Conservation (phyloP, 2,329 filamentous ascomycete genomes). For the Fusarium cyanostomum region DNA sequence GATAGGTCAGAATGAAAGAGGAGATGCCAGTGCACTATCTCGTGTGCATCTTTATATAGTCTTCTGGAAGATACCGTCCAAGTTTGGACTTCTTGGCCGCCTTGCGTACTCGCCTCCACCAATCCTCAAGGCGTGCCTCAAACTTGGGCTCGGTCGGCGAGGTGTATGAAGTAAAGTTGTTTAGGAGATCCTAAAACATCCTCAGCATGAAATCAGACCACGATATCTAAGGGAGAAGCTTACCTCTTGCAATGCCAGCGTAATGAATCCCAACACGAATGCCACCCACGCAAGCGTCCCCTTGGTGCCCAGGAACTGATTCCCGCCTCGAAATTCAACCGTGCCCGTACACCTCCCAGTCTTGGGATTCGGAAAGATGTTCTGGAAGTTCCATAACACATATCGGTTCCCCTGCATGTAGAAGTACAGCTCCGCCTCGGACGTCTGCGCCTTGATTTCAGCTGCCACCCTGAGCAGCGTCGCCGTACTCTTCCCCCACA, state of each 20-base stretch:
- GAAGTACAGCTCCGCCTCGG: conserved; percentile 46
- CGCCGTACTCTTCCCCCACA: conserved; percentile 41
- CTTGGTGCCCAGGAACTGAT: conserved; percentile 51
- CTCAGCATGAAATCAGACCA: conserved; percentile 6
- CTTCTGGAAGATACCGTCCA: conserved; percentile 47
- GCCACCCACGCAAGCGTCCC: conserved; percentile 52
- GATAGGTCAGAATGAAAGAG: not conserved
- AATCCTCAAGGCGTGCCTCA: conserved; percentile 43
- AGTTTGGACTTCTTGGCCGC: conserved; percentile 50
- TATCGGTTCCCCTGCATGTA: conserved; percentile 54
- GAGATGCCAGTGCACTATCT: conserved; percentile 27
- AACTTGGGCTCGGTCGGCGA: conserved; percentile 44
- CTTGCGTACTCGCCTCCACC: conserved; percentile 49
- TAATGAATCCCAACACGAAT: conserved; percentile 52
- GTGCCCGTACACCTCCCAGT: conserved; percentile 51
- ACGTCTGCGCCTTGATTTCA: conserved; percentile 40
- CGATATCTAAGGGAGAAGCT: not conserved
- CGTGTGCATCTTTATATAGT: conserved; percentile 47
- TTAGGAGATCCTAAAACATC: conserved; percentile 45
- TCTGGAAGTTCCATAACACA: conserved; percentile 54
- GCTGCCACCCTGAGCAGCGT: conserved; percentile 44
- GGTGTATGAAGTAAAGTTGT: conserved; percentile 41
- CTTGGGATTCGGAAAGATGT: conserved; percentile 51
- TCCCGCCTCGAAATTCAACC: conserved; percentile 53
- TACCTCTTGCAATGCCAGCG: conserved; percentile 49